Base-by-base conservation (phyloP, 2,329 filamentous ascomycete species). In the Colletotrichum plurivorum region DNA sequence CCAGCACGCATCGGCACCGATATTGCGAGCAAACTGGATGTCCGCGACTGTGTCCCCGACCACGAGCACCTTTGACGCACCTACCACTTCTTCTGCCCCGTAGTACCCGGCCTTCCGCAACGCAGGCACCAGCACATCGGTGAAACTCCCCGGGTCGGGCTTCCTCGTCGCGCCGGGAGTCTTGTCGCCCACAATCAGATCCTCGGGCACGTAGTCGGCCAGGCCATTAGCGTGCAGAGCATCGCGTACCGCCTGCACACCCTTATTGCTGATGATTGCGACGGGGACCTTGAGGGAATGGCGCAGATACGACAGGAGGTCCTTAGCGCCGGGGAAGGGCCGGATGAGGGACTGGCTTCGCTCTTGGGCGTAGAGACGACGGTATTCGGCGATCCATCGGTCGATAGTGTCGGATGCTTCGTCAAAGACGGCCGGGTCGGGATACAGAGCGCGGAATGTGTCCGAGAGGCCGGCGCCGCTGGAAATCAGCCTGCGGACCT, bases 11-110 rank as follows among this genome's bases (percentile, higher is more conserved):
- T 48, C 63, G 3, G 69, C 66, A 2, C 69, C 70, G 20, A 73
- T 67, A 18, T 72, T 73, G 25, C 22, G 16, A 46, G 70, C 55
- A 63, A 71, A 73, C 62, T 62, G 45, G 6, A 73, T 65, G 43
- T 72, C 67, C 2, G 69, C 60, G 13, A 63, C 62, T 18, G 71
- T 71, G 43, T 73, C 70, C 41, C 72, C 72, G 4, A 73, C 63
- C 22, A 71, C 67, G 1, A 72, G 63, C 53, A 73, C 69, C 12
- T 46, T 36, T 18, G 46, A 46, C 5, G 52, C 25, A 22, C 64
- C 7, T 10, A 9, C 31, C 31, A 36, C 31, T 8, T 10, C 31
- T 10, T 36, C 31, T 36, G 7, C 10, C 31, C 8, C 31, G 61
- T 0, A 72, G 10, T 0, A 36, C 27, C 4, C 10, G 10, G 12